phyloP scores from a whole-genome alignment of 257 asterid genomes.

The Scutellaria barbata region DNA sequence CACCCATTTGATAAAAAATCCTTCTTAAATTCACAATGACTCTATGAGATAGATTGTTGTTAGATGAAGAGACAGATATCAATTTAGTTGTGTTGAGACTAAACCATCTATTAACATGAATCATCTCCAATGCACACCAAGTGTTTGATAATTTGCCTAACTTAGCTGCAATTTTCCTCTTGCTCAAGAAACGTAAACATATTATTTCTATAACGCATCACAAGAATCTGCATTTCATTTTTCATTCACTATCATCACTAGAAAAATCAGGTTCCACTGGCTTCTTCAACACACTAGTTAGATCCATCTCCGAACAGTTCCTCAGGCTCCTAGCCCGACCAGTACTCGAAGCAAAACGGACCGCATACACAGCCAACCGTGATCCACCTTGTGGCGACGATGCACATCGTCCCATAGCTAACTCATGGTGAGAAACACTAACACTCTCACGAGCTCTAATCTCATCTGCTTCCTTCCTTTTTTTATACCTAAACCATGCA shows the following conservation, averaged over 20 bases:
- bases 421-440: neutral
- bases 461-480: slow-evolving; percentile 43
- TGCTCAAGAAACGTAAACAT: too few relatives aligned
- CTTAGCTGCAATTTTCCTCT: neutral
- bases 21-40: slow-evolving; percentile 41
- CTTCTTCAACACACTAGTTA: slow-evolving; percentile 46
- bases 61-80: too few relatives aligned
- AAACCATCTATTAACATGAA: slow-evolving; percentile 1
- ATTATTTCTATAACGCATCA: too few relatives aligned
- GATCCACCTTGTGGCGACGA: slow-evolving; percentile 55
- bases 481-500: slow-evolving; percentile 62
- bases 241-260: slow-evolving; percentile 40
- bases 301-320: slow-evolving; percentile 38
- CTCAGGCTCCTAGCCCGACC: slow-evolving; percentile 43
- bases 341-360: slow-evolving; percentile 43
- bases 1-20: slow-evolving; percentile 49
- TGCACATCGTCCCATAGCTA: slow-evolving; percentile 28
- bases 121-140: neutral
- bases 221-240: neutral
- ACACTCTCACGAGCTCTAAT: slow-evolving; percentile 43
- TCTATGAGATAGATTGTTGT: neutral
- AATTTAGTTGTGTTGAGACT: neutral
- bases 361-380: slow-evolving; percentile 43
- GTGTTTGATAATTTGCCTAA: slow-evolving; percentile 19
- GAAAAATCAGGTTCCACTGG: slow-evolving; percentile 75